Percentiles rank a stretch among this genome's conserved stretches.
Evolutionary conservation across 169 alveolate genomes (phyloP).

Genomic region (Cryptosporidium baileyi): DNA sequence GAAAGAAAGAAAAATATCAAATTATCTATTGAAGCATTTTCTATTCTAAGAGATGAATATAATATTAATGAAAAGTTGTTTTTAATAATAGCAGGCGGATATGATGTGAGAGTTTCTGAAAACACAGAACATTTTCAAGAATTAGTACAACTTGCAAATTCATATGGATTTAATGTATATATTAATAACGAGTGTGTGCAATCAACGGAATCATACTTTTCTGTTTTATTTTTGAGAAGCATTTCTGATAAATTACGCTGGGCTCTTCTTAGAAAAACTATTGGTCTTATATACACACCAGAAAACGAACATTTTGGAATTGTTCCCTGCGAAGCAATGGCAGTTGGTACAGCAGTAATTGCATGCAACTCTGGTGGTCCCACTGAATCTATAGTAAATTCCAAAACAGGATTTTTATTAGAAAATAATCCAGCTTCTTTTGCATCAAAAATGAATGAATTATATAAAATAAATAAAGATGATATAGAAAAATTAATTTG

Average conservation of each 20-base stretch:
- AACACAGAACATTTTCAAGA: slow-evolving; percentile 83
- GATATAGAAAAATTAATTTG: slow-evolving; percentile 52
- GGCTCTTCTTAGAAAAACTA: slow-evolving; percentile 79
- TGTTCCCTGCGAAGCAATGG: slow-evolving; percentile 93
- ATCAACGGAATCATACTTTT: slow-evolving; percentile 59
- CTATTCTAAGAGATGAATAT: slow-evolving; percentile 73
- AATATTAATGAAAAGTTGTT: slow-evolving; percentile 48
- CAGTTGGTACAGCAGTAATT: slow-evolving; percentile 85
- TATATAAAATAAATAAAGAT: slow-evolving; percentile 64
- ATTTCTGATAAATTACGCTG: slow-evolving; percentile 82
- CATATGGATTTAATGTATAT: slow-evolving; percentile 59
- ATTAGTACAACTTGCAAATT: slow-evolving; percentile 65
- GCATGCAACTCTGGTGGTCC: slow-evolving; percentile 95
- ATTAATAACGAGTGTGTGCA: slow-evolving; percentile 16
- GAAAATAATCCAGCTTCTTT: slow-evolving; percentile 79
- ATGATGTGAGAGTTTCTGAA: slow-evolving; percentile 86
- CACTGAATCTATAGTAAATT: slow-evolving; percentile 85
- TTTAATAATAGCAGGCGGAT: slow-evolving; percentile 91
- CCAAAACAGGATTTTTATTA: slow-evolving; percentile 84
- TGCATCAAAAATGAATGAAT: slow-evolving; percentile 80
- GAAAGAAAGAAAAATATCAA: slow-evolving; percentile 88
- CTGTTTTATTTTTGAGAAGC: slow-evolving; percentile 82
- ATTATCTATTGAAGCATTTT: slow-evolving; percentile 84
- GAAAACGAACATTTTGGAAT: slow-evolving; percentile 95
- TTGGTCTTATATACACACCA: slow-evolving; percentile 91